phyloP scores from a whole-genome alignment of 1,284 basidiomycete species.

The Rhodotorula sp. region DNA sequence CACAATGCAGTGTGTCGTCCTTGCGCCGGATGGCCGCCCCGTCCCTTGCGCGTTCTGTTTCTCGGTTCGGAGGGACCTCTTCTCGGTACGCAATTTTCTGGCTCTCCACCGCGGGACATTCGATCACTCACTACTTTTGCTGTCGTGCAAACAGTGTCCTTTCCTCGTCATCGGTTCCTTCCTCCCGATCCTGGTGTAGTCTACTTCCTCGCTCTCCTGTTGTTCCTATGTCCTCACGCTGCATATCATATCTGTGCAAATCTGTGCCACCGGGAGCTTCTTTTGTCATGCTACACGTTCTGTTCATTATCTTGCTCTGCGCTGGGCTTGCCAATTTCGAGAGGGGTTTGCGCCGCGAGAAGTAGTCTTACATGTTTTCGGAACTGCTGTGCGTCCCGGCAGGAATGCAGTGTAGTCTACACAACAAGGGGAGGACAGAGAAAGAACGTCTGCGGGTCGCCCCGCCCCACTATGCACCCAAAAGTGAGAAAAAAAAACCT shows the following conservation, averaged over 20 bases:
- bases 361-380: neutral
- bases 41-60: conserved; percentile 89
- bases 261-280: no score
- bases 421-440: neutral
- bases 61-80: conserved; percentile 84
- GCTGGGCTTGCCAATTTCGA: no score
- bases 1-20: conserved; percentile 81
- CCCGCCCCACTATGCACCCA: no score
- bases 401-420: neutral
- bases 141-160: conserved; percentile 28
- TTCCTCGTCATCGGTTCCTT: conserved; percentile 42
- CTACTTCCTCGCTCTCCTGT: neutral
- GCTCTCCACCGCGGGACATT: neutral
- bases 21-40: conserved; percentile 76
- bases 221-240: neutral
- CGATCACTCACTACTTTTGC: neutral
- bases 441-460: no score
- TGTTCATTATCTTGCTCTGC: no score
- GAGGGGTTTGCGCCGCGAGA: neutral
- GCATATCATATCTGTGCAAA: no score
- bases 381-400: neutral
- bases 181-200: conserved; percentile 36
- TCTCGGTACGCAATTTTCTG: conserved; percentile 47
- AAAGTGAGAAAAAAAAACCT: no score
- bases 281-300: no score